These are phyloP conservation scores for Strombidium stylifer DNA, from an alignment of 73 alveolate genomes.

Conservation along the genomic window DNA sequence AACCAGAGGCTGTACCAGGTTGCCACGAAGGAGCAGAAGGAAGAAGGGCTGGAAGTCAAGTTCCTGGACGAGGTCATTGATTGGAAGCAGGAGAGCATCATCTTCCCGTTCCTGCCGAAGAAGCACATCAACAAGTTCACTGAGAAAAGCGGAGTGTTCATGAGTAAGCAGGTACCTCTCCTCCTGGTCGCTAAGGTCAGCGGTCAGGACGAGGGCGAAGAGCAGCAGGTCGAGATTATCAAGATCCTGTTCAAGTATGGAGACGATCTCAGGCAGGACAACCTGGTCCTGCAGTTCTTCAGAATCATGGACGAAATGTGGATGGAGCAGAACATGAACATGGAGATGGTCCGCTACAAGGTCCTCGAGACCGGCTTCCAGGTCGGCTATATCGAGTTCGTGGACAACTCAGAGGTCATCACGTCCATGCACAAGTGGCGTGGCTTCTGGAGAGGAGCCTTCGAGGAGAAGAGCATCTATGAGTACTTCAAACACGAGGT, in stretches of 20 bases:
- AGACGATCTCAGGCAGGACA: slow-evolving; percentile 97
- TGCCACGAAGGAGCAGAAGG: no score
- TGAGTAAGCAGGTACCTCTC: slow-evolving; percentile 61
- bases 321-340: slow-evolving; percentile 88
- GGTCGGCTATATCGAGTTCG: slow-evolving; percentile 96
- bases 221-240: slow-evolving; percentile 11
- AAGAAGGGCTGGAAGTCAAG: no score
- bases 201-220: slow-evolving; percentile 1
- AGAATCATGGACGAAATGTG: slow-evolving; percentile 95
- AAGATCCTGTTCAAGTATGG: slow-evolving; percentile 89
- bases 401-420: slow-evolving; percentile 58
- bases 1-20: no score
- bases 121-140: slow-evolving; percentile 31
- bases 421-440: slow-evolving; percentile 32
- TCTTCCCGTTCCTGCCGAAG: slow-evolving; percentile 54
- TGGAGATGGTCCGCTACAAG: slow-evolving; percentile 89
- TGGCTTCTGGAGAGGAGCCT: slow-evolving; percentile 56
- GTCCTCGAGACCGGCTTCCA: slow-evolving; percentile 91
- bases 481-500: no score
- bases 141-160: slow-evolving; percentile 40
- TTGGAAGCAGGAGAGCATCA: slow-evolving; percentile 2
- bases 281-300: slow-evolving; percentile 85
- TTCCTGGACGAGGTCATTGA: no score
- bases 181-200: slow-evolving; percentile 2
- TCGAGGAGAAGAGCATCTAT: slow-evolving; percentile 49